Conservation (phyloP, 371 early-diverging fungal species). For the Choanephora cucurbitarum region DNA sequence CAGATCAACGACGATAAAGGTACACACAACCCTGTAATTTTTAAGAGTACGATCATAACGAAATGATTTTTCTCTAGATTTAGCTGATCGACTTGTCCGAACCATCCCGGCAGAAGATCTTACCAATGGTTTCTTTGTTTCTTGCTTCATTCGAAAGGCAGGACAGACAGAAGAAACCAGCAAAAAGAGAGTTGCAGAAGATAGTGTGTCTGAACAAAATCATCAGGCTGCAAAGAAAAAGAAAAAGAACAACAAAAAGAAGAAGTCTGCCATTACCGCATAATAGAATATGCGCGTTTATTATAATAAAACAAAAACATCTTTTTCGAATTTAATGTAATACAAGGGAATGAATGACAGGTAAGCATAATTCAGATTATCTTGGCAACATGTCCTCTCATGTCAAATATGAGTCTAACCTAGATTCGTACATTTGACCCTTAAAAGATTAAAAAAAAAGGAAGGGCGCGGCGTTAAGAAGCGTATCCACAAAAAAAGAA, state of each 20-base stretch:
- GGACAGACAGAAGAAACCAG: background rate
- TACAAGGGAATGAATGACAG: background rate
- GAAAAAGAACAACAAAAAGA: slow-evolving; percentile 29
- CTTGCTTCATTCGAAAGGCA: slow-evolving; percentile 67
- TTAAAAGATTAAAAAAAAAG: background rate
- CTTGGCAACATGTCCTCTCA: no score
- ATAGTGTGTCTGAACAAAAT: background rate
- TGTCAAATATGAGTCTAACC: no score
- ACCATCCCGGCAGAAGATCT: slow-evolving; percentile 68
- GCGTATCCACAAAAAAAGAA: no score
- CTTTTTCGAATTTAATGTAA: background rate
- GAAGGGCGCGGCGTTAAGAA: no score
- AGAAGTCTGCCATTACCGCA: slow-evolving; percentile 20
- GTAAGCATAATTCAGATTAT: no score
- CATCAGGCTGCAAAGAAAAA: slow-evolving; percentile 11
- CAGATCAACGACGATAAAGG: slow-evolving; percentile 42
- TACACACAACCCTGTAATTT: no score
- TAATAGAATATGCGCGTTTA: slow-evolving; percentile 2
- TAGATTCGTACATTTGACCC: no score
- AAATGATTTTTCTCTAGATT: no score
- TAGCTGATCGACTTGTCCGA: slow-evolving; percentile 67
- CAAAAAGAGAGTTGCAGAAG: slow-evolving; percentile 13
- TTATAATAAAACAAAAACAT: no score
- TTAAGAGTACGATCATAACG: no score
- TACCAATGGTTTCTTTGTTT: slow-evolving; percentile 88